Evolutionary conservation across 768 basidiomycete species (phyloP).

Genomic region (Suillus ampliporus): DNA sequence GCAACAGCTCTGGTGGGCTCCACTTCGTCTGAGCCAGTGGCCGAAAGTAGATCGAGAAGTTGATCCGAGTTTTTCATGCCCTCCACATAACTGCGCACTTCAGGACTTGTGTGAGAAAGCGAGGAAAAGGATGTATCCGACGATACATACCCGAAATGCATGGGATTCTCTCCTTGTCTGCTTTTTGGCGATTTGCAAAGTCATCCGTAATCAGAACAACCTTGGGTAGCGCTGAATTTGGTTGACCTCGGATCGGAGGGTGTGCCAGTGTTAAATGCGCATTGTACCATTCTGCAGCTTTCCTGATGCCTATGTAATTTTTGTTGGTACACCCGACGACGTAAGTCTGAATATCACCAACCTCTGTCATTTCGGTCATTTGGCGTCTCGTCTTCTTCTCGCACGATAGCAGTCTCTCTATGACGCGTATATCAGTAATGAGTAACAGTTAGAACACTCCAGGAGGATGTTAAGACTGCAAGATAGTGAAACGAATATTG

Average conservation of each 20-base stretch:
- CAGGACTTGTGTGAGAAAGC: conserved; percentile 4
- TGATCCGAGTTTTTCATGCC: conserved; percentile 66
- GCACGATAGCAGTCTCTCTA: conserved; percentile 81
- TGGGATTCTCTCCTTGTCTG: conserved; percentile 64
- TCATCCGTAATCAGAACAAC: conserved; percentile 92
- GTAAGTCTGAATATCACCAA: conserved; percentile 33
- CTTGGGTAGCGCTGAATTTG: conserved; percentile 51
- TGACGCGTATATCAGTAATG: not conserved
- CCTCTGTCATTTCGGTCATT: conserved; percentile 97
- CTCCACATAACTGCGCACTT: conserved; percentile 84
- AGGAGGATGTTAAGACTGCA: not conserved
- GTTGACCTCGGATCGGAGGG: conserved; percentile 57
- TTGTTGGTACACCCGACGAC: conserved; percentile 5
- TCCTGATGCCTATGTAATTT: conserved; percentile 76
- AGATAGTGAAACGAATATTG: not conserved
- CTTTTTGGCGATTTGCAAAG: conserved; percentile 79
- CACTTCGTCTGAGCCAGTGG: conserved; percentile 62
- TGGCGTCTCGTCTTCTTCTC: conserved; percentile 80
- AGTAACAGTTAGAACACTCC: not conserved
- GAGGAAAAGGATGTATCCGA: not conserved
- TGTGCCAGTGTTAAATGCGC: conserved; percentile 64
- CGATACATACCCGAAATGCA: conserved; percentile 61
- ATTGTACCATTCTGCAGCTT: conserved; percentile 87
- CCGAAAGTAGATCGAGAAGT: conserved; percentile 84
- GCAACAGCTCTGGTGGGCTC: conserved; percentile 64